Conservation (phyloP, 371 early-diverging fungal species). For the Haplosporangium sp. region DNA sequence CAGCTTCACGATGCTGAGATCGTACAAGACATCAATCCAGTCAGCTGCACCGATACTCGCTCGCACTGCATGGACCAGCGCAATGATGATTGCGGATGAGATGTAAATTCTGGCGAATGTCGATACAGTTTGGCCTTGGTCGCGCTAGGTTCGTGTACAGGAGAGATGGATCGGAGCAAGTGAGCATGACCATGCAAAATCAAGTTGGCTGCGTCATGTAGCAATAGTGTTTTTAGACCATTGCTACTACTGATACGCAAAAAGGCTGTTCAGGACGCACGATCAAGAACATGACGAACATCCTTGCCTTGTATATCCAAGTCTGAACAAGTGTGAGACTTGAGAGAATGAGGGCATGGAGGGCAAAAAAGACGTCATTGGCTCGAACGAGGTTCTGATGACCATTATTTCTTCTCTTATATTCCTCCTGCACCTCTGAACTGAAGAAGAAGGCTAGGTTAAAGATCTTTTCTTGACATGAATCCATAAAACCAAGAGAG, state of each 20-base stretch:
- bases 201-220: too few relatives aligned
- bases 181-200: too few relatives aligned
- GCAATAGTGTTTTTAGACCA: too few relatives aligned
- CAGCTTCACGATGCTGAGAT: conserved; percentile 83
- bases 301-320: conserved; percentile 78
- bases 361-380: conserved; percentile 91
- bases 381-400: conserved; percentile 80
- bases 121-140: conserved; percentile 8
- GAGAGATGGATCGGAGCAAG: too few relatives aligned
- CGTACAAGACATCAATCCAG: conserved; percentile 79
- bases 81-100: not conserved
- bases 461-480: conserved; percentile 63
- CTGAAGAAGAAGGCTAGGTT: conserved; percentile 80
- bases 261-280: not conserved
- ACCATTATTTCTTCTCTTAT: conserved; percentile 74
- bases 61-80: not conserved
- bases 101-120: conserved; percentile 3
- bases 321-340: conserved; percentile 77
- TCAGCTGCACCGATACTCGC: conserved; percentile 1
- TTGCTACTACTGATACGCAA: too few relatives aligned
- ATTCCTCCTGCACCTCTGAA: conserved; percentile 78
- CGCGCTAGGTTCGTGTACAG: not conserved
- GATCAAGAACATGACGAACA: not conserved
- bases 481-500: too few relatives aligned
- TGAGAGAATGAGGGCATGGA: conserved; percentile 84